A percentile compares a stretch with the other conserved stretches of the same genome.
Evolutionary conservation across 345 rosid genomes (phyloP).

Genomic region (Rhodamnia rubescens): DNA sequence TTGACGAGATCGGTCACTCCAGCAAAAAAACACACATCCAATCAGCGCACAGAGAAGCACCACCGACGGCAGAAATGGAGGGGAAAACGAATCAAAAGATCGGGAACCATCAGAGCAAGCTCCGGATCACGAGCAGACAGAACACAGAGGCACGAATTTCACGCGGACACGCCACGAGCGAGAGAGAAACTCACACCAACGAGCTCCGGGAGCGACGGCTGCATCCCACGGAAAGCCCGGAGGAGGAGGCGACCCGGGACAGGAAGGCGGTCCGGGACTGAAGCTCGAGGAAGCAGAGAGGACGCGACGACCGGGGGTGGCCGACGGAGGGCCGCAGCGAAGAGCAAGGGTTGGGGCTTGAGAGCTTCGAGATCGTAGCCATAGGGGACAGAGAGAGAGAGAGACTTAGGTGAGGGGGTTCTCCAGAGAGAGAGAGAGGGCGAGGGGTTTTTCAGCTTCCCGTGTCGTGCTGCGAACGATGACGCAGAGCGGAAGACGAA

Average conservation of each 20-base stretch:
- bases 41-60: not conserved
- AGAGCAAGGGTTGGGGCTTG: conserved; percentile 26
- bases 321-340: conserved; percentile 19
- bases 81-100: not conserved
- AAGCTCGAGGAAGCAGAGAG: conserved; percentile 26
- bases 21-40: not conserved
- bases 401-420: not conserved
- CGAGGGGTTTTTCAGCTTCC: not conserved
- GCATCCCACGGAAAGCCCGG: conserved; percentile 28
- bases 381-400: conserved; percentile 6
- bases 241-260: conserved; percentile 33
- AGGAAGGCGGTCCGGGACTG: conserved; percentile 3
- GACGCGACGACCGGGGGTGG: conserved; percentile 25
- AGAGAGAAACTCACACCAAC: conserved; percentile 36
- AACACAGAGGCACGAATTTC: not conserved
- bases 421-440: not conserved
- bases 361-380: conserved; percentile 81
- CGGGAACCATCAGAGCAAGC: too few species aligned
- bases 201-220: conserved; percentile 20
- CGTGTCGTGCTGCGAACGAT: conserved; percentile 3
- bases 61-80: not conserved
- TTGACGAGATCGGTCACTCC: not conserved
- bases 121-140: not conserved
- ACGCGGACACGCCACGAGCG: not conserved
- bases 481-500: not conserved